Base-by-base conservation (phyloP, 306 rosid genomes). In the Spatholobus suberectus region DNA sequence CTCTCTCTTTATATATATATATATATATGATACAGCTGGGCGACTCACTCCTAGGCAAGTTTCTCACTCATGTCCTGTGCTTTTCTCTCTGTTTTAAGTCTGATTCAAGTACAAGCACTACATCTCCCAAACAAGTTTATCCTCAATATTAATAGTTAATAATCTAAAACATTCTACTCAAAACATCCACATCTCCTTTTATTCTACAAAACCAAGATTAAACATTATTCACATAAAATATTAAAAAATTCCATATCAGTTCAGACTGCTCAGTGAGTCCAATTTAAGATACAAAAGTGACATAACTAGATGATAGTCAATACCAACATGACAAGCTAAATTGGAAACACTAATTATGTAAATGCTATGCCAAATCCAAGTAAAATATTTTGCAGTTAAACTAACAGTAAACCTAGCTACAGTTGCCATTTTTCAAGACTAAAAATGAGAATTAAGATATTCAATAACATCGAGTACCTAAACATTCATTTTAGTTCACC, bases 101-200 rank as follows among this genome's bases (percentile, higher is more conserved):
- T 21, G 6, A 57, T 57, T 57, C 34, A 23, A 23, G 65, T 21
- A 57, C 32, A 11, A 4, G 34, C 34, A 21, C 63, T 9, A 52
- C 81, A 80, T 67, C 67, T 43, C 68, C 21, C 55, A 73, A 29
- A 62, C 29, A 79, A 77, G n/a, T 5, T 29, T 58, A 54, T 62
- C 40, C 70, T 68, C 58, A 21, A 40, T n/a, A n/a, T n/a, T n/a
- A n/a, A n/a, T n/a, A n/a, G n/a, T n/a, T n/a, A n/a, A n/a, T 74
- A 74, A 32, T 35, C 46, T 37, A 67, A 51, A 73, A 75, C 41
- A 57, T 57, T 67, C 55, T 44, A 66, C 51, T 23, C 20, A 34
- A 61, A 38, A 68, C 54, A 67, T 17, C 29, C 32, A 46, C 8
- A 44, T n/a, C 8, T 75, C 71, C 71, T 59, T 55, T 59, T 34